Base-by-base conservation (phyloP, 306 rosid species). In the Fagus sylvatica region DNA sequence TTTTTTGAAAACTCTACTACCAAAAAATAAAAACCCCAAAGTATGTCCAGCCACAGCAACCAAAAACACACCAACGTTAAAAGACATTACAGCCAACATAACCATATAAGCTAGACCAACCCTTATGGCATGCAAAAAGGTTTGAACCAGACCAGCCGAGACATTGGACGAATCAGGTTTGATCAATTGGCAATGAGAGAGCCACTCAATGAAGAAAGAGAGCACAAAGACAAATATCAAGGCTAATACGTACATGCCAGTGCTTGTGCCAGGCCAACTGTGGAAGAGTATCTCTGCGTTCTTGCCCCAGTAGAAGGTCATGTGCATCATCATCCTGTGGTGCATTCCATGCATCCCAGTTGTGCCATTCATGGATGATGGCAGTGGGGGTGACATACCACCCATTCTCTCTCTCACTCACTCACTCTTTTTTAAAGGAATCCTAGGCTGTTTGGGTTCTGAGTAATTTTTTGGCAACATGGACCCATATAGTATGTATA, bases 281-380 rank as follows among this genome's bases (percentile, higher is more conserved):
- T 65, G 1, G 89, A 92, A 92, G 48, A 95, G 87, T 54, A 95
- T 79, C 74, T 87, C 78, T 0, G 90, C 74, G 2, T 85, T 73
- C 2, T 80, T 80, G 7, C 98, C 98, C 98, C 98, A 95, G 73
- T 84, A 92, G 86, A 95, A 89, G 73, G 90, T 84, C 98, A 95
- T 92, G 89, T 95, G 98, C 96, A 83, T 86, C 90, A 86, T 89
- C 83, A 32, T 36, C 54, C 43, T 65, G 11, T 46, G 76, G 64
- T 39, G 78, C 66, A 73, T 73, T 11, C 42, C 71, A 70, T 42
- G 78, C 71, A 15, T 74, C 5, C 61, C 76, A 7, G 2, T 61
- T 59, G 40, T 59, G 57, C 71, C 78, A 5, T 75, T 60, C 64
- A 56, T 66, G 11, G 90, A 54, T 4, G 79, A 28, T 0, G 88